Percentiles rank a stretch among this genome's conserved stretches.
Evolutionary conservation across 1,139 yeast species (phyloP).

Genomic region (Blastobotrys petasosporus): DNA sequence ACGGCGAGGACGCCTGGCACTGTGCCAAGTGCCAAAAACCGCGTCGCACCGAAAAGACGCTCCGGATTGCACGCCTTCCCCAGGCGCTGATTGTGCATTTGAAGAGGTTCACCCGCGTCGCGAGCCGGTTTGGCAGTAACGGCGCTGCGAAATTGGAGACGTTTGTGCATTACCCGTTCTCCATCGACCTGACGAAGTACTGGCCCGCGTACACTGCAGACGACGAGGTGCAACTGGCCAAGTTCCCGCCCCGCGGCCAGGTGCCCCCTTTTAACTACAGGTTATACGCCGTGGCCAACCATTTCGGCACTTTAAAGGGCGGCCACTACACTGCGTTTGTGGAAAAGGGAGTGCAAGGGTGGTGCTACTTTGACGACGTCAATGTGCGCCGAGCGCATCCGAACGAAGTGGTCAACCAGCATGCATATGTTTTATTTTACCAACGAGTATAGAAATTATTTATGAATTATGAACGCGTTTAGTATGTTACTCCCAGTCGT

Average conservation of each 20-base stretch:
- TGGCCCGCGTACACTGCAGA: slow-evolving; percentile 52
- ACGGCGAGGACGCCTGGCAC: slow-evolving; percentile 81
- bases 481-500: slow-evolving; percentile 48
- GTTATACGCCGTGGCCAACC: slow-evolving; percentile 84
- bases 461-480: background rate
- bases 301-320: slow-evolving; percentile 71
- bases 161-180: slow-evolving; percentile 52
- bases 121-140: slow-evolving; percentile 26
- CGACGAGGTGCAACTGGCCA: slow-evolving; percentile 37
- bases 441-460: slow-evolving; percentile 16
- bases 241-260: slow-evolving; percentile 62
- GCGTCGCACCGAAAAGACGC: slow-evolving; percentile 61
- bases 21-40: slow-evolving; percentile 74
- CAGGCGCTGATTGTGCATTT: slow-evolving; percentile 65
- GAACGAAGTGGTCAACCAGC: slow-evolving; percentile 45
- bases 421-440: slow-evolving; percentile 73
- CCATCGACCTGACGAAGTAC: slow-evolving; percentile 63
- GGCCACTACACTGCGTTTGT: slow-evolving; percentile 93
- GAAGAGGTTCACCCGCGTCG: slow-evolving; percentile 53
- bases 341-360: slow-evolving; percentile 53
- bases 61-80: slow-evolving; percentile 68
- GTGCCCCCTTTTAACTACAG: slow-evolving; percentile 72
- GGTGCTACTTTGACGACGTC: slow-evolving; percentile 79
- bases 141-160: slow-evolving; percentile 51
- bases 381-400: slow-evolving; percentile 36